Evolutionary conservation across 2,329 filamentous ascomycete genomes (phyloP).

Genomic region (Tothia fuscella): DNA sequence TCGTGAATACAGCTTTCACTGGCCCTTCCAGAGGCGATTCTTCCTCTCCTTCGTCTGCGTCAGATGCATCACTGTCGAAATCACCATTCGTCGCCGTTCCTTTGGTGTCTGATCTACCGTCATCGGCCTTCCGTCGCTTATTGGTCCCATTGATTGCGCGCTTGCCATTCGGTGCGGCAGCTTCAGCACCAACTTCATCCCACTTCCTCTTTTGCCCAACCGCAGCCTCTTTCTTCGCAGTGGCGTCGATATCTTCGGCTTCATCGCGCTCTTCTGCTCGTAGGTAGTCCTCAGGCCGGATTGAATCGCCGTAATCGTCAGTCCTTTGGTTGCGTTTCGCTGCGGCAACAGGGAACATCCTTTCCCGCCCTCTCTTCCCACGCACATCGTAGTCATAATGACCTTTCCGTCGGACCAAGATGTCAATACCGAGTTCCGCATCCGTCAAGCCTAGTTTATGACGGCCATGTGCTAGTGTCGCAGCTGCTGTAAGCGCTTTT

Average conservation of each 20-base stretch:
- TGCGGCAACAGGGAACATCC: conserved; percentile 72
- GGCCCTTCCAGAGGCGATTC: conserved; percentile 47
- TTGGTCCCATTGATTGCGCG: conserved; percentile 33
- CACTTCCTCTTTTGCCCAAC: conserved; percentile 91
- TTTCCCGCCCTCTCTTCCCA: conserved; percentile 82
- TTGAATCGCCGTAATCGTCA: conserved; percentile 90
- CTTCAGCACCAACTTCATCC: conserved; percentile 53
- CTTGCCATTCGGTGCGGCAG: conserved; percentile 25
- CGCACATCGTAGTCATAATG: conserved; percentile 91
- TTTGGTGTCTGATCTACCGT: conserved; percentile 14
- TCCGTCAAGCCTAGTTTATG: conserved; percentile 81
- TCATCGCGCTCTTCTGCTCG: conserved; percentile 77
- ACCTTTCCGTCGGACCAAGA: conserved; percentile 76
- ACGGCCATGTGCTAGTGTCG: conserved; percentile 70
- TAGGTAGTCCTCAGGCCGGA: conserved; percentile 86
- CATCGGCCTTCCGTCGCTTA: conserved; percentile 43
- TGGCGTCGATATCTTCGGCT: conserved; percentile 45
- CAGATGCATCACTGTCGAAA: conserved; percentile 29
- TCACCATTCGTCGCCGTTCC: conserved; percentile 14
- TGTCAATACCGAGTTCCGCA: conserved; percentile 82
- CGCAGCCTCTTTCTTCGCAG: conserved; percentile 32
- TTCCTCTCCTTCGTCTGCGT: conserved; percentile 41
- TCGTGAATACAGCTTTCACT: conserved; percentile 58
- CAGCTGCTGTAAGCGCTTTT: conserved; percentile 78
- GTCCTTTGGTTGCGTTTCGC: conserved; percentile 58